Base-by-base conservation (phyloP, 495 filamentous ascomycete species). In the Wilcoxina mikolae region DNA sequence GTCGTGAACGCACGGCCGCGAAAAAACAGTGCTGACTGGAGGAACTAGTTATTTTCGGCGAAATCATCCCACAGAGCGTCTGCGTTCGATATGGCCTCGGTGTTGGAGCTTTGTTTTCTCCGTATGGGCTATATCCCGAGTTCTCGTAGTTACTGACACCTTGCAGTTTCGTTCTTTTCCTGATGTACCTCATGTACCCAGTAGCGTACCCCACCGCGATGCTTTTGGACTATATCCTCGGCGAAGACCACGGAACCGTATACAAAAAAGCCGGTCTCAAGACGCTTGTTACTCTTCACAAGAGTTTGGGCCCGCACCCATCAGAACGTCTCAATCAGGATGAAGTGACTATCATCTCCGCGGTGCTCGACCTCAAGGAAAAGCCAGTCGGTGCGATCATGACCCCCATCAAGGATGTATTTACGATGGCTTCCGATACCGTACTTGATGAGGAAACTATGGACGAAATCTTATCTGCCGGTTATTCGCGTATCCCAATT, bases 371-470 rank as follows among this genome's bases (percentile, higher is more conserved):
- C 67, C 72, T 98, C 52, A 98, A 96, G 67, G 90, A 91, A 59
- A 98, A 98, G 68, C 74, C 91, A 0, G 87, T 98, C 29, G 88
- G 85, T 22, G 81, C 74, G 58, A 95, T 98, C 61, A 96, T 96
- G 93, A 98, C 91, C 0, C 91, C 93, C 0, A 96, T 98, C 83
- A 79, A 86, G 7, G 88, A 96, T 68, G 88, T 95, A 29, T 98
- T 95, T 62, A 87, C 82, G 56, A 87, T 98, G 83, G 84, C 86
- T 33, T 81, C 87, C 42, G 89, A 98, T 63, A 87, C 86, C 1
- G 76, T 95, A 1, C 70, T 98, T 48, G 87, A 96, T 62, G 90
- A 95, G 65, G 70, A 76, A 56, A 95, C 86, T 28, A 95, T 96
- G 83, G 85, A 95, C 64, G 74, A 75, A 50, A 95, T 98, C 55